phyloP scores from a whole-genome alignment of 305 asterid species.

The Caryopteris hybrid region DNA sequence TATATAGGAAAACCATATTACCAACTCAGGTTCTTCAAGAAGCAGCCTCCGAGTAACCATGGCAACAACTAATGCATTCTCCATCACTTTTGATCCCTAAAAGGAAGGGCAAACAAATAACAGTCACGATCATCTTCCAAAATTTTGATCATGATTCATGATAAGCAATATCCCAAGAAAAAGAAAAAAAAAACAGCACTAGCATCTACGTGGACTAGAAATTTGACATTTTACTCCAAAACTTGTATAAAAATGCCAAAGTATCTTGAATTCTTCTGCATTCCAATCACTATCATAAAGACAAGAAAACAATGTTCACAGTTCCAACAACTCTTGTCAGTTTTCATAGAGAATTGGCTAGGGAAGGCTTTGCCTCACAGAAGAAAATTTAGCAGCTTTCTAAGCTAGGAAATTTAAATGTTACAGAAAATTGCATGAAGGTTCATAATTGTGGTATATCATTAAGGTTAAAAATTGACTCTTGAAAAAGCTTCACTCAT shows the following conservation, averaged over 20 bases:
- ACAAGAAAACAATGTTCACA: not conserved
- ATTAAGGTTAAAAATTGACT: not conserved
- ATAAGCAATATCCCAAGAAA: conserved; percentile 12
- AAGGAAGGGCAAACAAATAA: conserved; percentile 18
- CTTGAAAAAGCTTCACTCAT: not conserved
- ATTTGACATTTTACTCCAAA: too few relatives aligned
- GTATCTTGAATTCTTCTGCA: not conserved
- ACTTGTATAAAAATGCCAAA: too few relatives aligned
- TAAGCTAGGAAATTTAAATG: not conserved
- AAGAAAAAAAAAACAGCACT: too few relatives aligned
- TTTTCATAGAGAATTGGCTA: too few relatives aligned
- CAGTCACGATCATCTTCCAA: conserved; percentile 1
- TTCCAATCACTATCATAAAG: not conserved
- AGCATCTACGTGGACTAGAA: too few relatives aligned
- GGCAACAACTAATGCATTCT: conserved; percentile 64
- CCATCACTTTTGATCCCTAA: conserved; percentile 82
- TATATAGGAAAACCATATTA: conserved; percentile 21
- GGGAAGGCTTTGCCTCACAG: too few relatives aligned
- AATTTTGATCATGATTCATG: conserved; percentile 2
- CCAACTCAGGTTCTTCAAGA: conserved; percentile 93
- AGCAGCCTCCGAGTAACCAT: conserved; percentile 90
- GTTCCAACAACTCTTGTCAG: not conserved
- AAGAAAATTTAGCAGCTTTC: conserved; percentile 1
- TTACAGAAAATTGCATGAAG: not conserved
- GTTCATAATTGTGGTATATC: not conserved